Conservation (phyloP, 257 asterid genomes). For the Fraxinus quadrangulata region DNA sequence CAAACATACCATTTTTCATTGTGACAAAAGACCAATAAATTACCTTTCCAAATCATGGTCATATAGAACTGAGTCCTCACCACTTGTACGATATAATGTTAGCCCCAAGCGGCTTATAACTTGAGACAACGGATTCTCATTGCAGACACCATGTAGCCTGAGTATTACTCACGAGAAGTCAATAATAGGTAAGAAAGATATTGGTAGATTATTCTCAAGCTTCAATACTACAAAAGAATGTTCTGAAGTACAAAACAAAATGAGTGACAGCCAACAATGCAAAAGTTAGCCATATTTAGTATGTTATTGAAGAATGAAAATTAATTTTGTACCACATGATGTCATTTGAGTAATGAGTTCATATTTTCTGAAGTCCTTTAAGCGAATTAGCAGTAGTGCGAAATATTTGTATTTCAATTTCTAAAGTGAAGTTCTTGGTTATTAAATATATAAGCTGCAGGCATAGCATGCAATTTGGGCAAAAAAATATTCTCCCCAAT, state of each 20-base stretch:
- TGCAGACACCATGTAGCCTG: constrained; percentile 99
- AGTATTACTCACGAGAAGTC: constrained; percentile 7
- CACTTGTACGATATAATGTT: constrained; percentile 87
- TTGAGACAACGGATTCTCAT: constrained; percentile 98
- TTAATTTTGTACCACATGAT: background rate
- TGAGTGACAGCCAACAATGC: constrained; percentile 15
- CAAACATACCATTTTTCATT: constrained; percentile 20
- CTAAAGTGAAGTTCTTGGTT: background rate
- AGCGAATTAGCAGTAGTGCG: background rate
- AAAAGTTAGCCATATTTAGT: constrained; percentile 3
- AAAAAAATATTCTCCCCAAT: background rate
- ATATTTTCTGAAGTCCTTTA: background rate
- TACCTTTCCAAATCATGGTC: constrained; percentile 99
- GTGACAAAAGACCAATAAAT: too few species aligned
- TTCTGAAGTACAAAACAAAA: constrained; percentile 5
- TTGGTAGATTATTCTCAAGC: background rate
- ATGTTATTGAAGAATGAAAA: background rate
- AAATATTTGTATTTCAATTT: background rate
- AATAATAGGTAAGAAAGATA: constrained; percentile 13
- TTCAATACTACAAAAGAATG: background rate
- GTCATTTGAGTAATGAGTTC: constrained; percentile 1
- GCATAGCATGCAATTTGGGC: background rate
- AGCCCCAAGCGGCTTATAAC: constrained; percentile 87
- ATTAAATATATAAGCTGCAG: background rate
- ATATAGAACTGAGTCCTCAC: constrained; percentile 87